Evolutionary conservation across 164 flowering plant genomes (phyloP).

Genomic region (Tetrastigma voinierianum): DNA sequence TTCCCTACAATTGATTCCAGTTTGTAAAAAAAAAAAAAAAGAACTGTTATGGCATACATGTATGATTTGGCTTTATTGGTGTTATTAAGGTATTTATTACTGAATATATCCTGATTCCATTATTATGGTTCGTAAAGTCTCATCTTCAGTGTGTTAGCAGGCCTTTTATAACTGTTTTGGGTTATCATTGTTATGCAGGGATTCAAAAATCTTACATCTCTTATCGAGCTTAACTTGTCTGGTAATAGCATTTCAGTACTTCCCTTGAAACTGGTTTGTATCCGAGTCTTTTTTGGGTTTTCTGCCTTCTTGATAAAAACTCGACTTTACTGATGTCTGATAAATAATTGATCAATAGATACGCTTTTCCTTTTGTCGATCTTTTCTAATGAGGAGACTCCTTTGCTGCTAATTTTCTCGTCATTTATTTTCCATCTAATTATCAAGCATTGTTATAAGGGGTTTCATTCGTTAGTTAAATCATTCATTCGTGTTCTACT

Average conservation of each 20-base stretch:
- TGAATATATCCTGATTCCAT: neutral
- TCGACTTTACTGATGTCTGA: too few relatives aligned
- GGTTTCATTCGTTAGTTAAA: neutral
- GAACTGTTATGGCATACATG: neutral
- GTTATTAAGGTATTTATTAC: too few relatives aligned
- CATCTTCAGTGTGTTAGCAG: too few relatives aligned
- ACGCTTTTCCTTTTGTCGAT: too few relatives aligned
- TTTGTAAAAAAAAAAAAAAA: neutral
- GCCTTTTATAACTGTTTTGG: neutral
- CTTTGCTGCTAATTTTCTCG: too few relatives aligned
- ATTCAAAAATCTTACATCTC: conserved; percentile 60
- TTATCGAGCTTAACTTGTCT: conserved; percentile 75
- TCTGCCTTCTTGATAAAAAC: too few relatives aligned
- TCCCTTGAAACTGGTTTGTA: conserved; percentile 71
- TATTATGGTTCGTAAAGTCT: neutral
- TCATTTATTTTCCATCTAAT: neutral
- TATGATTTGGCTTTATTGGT: too few relatives aligned
- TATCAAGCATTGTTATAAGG: neutral
- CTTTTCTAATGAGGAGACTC: too few relatives aligned
- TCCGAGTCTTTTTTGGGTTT: too few relatives aligned
- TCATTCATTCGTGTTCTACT: neutral
- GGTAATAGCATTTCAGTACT: conserved; percentile 76
- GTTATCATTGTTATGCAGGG: conserved; percentile 48
- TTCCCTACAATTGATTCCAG: conserved; percentile 63
- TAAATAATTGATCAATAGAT: too few relatives aligned